phyloP scores from a whole-genome alignment of 352 stramenopile genomes.

The Phytopythium sindhum region DNA sequence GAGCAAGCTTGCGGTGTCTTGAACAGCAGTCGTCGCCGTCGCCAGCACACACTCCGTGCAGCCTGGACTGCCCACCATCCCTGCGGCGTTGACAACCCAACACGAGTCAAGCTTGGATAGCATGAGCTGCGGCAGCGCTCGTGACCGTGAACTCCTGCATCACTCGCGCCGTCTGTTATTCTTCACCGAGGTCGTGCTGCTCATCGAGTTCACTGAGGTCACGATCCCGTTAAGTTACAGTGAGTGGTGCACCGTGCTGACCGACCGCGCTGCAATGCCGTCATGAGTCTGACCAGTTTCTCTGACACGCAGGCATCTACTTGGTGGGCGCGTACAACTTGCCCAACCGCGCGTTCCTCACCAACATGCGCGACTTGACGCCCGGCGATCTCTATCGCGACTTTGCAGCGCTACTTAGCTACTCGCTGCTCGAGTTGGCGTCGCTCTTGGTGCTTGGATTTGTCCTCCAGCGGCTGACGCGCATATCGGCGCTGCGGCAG shows the following conservation, averaged over 20 bases:
- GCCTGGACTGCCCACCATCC: too few species aligned
- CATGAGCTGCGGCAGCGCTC: neutral
- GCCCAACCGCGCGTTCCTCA: constrained; percentile 26
- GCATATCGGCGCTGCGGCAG: constrained; percentile 13
- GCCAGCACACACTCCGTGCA: too few species aligned
- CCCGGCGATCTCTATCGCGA: constrained; percentile 8
- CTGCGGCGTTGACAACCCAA: neutral
- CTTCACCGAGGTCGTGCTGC: constrained; percentile 36
- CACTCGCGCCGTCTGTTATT: constrained; percentile 24
- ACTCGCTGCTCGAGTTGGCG: constrained; percentile 10
- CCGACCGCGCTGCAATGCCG: neutral
- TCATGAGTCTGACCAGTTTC: neutral
- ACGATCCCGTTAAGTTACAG: constrained; percentile 29
- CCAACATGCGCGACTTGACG: constrained; percentile 18
- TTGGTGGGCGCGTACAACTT: constrained; percentile 21
- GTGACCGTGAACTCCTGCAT: constrained; percentile 1
- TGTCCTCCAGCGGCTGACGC: constrained; percentile 12
- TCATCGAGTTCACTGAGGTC: constrained; percentile 40
- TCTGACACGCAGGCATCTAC: constrained; percentile 21
- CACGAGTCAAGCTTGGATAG: neutral
- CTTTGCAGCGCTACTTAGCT: constrained; percentile 5
- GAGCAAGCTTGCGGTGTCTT: too few species aligned
- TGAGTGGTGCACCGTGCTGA: constrained; percentile 10
- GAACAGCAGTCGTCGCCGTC: too few species aligned
- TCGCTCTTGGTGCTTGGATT: constrained; percentile 5